A percentile compares a stretch with the other conserved stretches of the same genome.
Conservation (phyloP, 2,329 filamentous ascomycete species). For the Xylariaceae sp. region DNA sequence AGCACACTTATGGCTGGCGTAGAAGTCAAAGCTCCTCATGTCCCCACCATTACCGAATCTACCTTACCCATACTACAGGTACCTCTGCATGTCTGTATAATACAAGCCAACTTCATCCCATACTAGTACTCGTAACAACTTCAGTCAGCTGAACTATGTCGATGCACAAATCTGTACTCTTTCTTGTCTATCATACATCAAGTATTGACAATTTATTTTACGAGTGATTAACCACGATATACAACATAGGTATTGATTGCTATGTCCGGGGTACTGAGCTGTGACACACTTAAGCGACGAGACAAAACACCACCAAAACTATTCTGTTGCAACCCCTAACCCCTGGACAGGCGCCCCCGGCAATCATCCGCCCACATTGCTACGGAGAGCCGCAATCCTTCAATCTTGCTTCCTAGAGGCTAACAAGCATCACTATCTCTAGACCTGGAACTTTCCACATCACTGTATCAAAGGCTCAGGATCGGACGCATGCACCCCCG, state of each 20-base stretch:
- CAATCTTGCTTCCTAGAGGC: neutral
- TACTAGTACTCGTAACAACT: neutral
- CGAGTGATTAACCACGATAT: no score
- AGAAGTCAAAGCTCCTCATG: conserved; percentile 3
- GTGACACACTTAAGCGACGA: conserved; percentile 39
- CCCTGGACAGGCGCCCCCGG: conserved; percentile 33
- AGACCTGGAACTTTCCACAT: conserved; percentile 9
- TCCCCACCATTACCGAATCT: conserved; percentile 12
- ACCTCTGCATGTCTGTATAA: no score
- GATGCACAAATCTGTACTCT: neutral
- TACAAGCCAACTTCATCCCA: neutral
- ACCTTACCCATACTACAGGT: neutral
- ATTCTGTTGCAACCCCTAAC: conserved; percentile 52
- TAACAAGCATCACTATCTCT: conserved; percentile 8
- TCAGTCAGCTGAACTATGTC: neutral
- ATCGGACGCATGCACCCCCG: conserved; percentile 43
- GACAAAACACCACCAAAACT: conserved; percentile 58
- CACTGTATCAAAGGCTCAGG: conserved; percentile 24
- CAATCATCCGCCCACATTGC: conserved; percentile 26
- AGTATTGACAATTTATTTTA: no score
- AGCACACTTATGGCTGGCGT: neutral
- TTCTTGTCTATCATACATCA: no score
- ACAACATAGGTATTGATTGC: neutral
- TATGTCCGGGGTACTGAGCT: conserved; percentile 26
- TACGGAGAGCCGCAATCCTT: conserved; percentile 25